Percentiles rank a stretch among this genome's conserved stretches.
These are phyloP conservation scores for Hibiscus syriacus DNA, from an alignment of 345 rosid species.

Conservation along the genomic window DNA sequence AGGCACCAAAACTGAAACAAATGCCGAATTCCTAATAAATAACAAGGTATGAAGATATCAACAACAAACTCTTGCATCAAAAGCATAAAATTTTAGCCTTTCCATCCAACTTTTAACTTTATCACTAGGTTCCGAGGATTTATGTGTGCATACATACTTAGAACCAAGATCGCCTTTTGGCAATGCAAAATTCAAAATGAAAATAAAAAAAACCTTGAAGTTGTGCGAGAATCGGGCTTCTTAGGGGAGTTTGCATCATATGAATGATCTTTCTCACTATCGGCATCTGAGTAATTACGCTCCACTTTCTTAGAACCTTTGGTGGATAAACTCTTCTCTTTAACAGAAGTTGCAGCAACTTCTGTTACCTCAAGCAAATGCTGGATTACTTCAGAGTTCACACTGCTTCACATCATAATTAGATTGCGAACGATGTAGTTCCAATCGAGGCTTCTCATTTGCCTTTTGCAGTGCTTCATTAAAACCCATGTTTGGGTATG, in stretches of 20 bases:
- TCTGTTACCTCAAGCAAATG: constrained; percentile 81
- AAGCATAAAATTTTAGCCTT: background rate
- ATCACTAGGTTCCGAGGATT: background rate
- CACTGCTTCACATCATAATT: constrained; percentile 76
- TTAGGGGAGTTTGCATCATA: constrained; percentile 36
- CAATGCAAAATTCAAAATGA: background rate
- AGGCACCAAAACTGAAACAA: background rate
- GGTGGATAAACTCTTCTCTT: background rate
- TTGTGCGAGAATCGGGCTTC: constrained; percentile 38
- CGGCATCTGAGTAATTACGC: constrained; percentile 6
- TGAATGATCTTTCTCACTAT: constrained; percentile 35
- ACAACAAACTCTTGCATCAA: constrained; percentile 1
- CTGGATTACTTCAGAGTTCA: constrained; percentile 87
- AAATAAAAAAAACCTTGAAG: constrained; percentile 53
- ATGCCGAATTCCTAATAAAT: background rate
- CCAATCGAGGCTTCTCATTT: constrained; percentile 69
- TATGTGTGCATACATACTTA: too few species aligned
- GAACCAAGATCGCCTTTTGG: too few species aligned
- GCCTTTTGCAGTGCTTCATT: constrained; percentile 75
- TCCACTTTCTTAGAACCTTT: constrained; percentile 6
- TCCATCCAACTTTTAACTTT: background rate
- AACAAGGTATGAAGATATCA: background rate
- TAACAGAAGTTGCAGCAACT: constrained; percentile 8
- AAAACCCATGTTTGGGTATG: constrained; percentile 80
- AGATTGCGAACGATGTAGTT: constrained; percentile 81